Percentiles rank a stretch among this genome's conserved stretches.
Evolutionary conservation across 2,329 filamentous ascomycete genomes (phyloP).

Genomic region (Botrytis pseudocinerea): DNA sequence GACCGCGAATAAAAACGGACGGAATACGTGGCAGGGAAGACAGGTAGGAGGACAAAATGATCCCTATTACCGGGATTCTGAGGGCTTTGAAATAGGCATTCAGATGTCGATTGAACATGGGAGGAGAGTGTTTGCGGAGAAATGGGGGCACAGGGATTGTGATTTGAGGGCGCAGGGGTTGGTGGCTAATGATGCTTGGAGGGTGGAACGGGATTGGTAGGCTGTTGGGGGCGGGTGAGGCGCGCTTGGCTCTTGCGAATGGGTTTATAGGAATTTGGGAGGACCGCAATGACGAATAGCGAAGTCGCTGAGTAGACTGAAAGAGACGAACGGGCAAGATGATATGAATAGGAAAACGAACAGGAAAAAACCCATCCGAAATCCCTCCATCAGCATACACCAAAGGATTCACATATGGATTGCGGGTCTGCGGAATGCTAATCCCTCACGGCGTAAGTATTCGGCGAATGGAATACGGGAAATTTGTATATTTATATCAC

Average conservation of each 20-base stretch:
- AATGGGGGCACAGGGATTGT: constrained; percentile 51
- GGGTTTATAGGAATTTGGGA: not conserved
- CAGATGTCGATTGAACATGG: constrained; percentile 50
- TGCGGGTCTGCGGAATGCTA: not conserved
- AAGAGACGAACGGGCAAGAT: not conserved
- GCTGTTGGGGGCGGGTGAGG: not conserved
- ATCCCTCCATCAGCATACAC: not conserved
- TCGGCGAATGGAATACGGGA: not conserved
- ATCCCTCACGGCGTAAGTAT: not conserved
- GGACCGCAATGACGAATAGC: accelerated
- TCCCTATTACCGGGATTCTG: constrained; percentile 53
- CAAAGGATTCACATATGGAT: no score
- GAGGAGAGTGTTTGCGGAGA: constrained; percentile 45
- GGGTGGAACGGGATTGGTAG: constrained; percentile 46
- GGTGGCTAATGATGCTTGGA: constrained; percentile 49
- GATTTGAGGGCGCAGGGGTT: constrained; percentile 44
- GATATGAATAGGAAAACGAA: not conserved
- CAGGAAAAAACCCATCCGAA: no score
- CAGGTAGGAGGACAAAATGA: constrained; percentile 55
- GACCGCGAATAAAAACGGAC: constrained; percentile 36
- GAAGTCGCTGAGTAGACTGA: not conserved
- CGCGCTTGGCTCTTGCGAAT: not conserved
- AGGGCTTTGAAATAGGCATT: constrained; percentile 48
- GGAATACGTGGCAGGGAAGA: constrained; percentile 55
- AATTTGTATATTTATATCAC: not conserved